Evolutionary conservation across 441 rosid genomes (phyloP).

Genomic region (Erodium texanum): DNA sequence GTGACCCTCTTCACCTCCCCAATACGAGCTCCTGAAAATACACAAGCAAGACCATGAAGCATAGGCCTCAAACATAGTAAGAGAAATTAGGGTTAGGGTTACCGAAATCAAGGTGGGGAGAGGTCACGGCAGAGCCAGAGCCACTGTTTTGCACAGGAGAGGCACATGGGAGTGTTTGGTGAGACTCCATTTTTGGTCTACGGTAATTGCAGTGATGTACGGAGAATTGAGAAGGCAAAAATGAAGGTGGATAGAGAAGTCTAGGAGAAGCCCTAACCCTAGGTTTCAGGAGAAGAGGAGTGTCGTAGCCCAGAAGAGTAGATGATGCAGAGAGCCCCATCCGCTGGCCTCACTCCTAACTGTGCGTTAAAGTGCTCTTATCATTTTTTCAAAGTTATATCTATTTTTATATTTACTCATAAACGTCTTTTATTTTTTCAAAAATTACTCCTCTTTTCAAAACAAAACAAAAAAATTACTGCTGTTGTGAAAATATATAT

Average conservation of each 20-base stretch:
- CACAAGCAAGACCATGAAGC: neutral
- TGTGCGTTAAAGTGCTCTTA: no score
- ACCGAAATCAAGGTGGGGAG: slow-evolving; percentile 13
- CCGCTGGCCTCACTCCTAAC: no score
- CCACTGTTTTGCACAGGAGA: slow-evolving; percentile 13
- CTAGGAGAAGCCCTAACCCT: slow-evolving; percentile 1
- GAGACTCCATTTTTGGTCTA: slow-evolving; percentile 22
- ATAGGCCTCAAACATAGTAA: neutral
- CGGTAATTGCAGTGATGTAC: no score
- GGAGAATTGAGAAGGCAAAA: neutral
- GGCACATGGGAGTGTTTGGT: slow-evolving; percentile 20
- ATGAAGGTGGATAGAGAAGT: neutral
- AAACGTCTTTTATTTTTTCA: no score
- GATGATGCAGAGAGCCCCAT: neutral
- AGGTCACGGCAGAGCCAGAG: neutral
- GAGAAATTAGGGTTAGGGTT: neutral
- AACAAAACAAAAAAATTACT: no score
- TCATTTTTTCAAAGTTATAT: no score
- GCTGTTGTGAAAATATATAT: no score
- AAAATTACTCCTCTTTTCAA: no score
- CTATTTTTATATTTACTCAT: no score
- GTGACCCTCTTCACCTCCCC: slow-evolving; percentile 87
- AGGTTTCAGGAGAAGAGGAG: neutral
- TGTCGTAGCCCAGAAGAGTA: neutral
- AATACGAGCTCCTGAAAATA: slow-evolving; percentile 27